Evolutionary conservation across 805 yeast species (phyloP), one percentile per base, ranked within the genome.

Genomic region (Yarrowia yakushimensis): DNA sequence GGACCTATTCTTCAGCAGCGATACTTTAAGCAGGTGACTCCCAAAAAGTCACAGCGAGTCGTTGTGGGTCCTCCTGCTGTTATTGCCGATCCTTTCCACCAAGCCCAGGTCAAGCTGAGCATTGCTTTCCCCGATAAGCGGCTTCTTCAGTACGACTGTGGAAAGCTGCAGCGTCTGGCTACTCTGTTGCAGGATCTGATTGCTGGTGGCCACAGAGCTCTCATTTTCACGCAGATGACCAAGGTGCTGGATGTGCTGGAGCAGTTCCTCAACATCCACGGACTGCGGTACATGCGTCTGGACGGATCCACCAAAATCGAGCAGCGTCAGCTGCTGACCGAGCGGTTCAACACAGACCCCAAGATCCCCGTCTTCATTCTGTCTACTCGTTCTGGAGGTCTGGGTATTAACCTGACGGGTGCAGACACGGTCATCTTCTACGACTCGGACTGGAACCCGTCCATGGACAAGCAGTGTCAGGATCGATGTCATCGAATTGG

Each of bases 401-500:
- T 96, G 68, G 99, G 99, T 72, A 94, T 94, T 73, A 94, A 94
- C 71, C 77, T 94, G 67, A 94, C 99, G 0, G 99, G 98, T 71
- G 99, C 99, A 0, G 99, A 94, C 71, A 94, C 99, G 0, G 99
- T 94, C 45, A 90, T 94, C 8, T 96, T 94, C 76, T 94, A 96
- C 73, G 99, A 94, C 74, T 90, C 97, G 2, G 99, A 93, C 75
- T 93, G 99, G 99, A 94, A 94, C 72, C 99, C 99, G 2, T 96
- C 98, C 1, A 94, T 94, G 97, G 99, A 94, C 73, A 90, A 91
- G 71, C 99, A 94, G 75, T 94, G 99, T 76, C 99, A 94, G 75
- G 99, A 94, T 76, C 85, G 99, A 74, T 94, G 98, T 76, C 99
- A 94, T 73, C 87, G 99, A 79, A 94, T 94, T 73, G 99, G 99